Percentiles rank a stretch among this genome's conserved stretches.
These are phyloP conservation scores for Diaporthe sp. DNA, from an alignment of 2,329 filamentous ascomycete species.

Conservation along the genomic window DNA sequence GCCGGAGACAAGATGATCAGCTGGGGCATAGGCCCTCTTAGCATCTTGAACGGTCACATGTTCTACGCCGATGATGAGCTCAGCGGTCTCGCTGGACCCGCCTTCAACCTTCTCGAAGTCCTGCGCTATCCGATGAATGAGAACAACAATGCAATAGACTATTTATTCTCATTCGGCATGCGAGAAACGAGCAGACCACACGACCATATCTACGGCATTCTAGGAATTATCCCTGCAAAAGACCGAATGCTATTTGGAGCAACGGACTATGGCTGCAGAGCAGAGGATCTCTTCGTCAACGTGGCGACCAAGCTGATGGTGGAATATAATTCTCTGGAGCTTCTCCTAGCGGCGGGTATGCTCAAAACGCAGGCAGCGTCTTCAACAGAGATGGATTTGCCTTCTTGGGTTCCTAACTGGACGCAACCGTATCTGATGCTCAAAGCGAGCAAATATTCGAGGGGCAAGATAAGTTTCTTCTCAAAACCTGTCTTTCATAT, in stretches of 20 bases:
- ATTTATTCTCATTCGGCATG: background rate
- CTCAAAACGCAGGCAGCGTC: too few species aligned
- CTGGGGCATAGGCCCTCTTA: too few species aligned
- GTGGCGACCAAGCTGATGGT: background rate
- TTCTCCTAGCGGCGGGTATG: background rate
- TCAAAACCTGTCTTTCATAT: background rate
- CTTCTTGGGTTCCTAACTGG: slow-evolving; percentile 2
- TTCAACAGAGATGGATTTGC: background rate
- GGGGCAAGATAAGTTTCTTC: background rate
- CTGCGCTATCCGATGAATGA: too few species aligned
- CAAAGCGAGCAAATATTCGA: fast-evolving
- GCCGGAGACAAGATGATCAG: background rate
- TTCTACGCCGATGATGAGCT: background rate
- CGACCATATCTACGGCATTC: background rate
- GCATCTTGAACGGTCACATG: too few species aligned
- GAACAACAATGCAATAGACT: background rate
- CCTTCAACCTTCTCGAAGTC: background rate
- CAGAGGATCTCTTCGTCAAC: background rate
- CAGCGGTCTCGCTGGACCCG: background rate
- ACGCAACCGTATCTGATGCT: background rate
- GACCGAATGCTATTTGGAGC: background rate
- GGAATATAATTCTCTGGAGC: background rate
- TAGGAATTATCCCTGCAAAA: background rate
- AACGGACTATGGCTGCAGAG: background rate
- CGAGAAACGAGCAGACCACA: background rate